Percentiles rank a stretch among this genome's conserved stretches.
Evolutionary conservation across 1,284 basidiomycete genomes (phyloP).

Genomic region (Heterobasidion occidentale): DNA sequence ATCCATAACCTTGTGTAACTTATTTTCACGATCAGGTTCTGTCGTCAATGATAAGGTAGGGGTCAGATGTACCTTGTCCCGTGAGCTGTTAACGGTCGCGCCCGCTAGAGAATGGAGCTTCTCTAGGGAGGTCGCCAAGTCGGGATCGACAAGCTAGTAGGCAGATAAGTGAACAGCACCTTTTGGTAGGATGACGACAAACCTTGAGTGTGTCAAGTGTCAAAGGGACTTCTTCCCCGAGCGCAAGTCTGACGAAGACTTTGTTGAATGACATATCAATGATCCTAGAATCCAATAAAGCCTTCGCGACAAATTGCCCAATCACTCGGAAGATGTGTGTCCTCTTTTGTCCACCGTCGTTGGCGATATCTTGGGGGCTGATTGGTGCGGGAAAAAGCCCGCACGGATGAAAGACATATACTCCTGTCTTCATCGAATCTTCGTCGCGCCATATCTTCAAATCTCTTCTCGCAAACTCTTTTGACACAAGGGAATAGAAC

Average conservation of each 20-base stretch:
- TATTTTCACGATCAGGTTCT: constrained; percentile 39
- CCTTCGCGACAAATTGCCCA: constrained; percentile 97
- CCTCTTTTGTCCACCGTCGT: constrained; percentile 68
- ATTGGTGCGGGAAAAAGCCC: constrained; percentile 91
- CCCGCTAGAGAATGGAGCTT: constrained; percentile 62
- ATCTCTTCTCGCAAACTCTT: constrained; percentile 85
- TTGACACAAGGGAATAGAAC: constrained; percentile 92
- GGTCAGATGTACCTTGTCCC: constrained; percentile 42
- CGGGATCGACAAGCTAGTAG: constrained; percentile 68
- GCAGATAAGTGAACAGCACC: neutral
- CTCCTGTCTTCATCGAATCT: constrained; percentile 53
- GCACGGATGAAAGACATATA: constrained; percentile 73
- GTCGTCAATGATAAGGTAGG: constrained; percentile 30
- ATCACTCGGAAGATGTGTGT: constrained; percentile 84
- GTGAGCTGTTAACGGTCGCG: constrained; percentile 23
- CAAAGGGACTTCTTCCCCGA: constrained; percentile 80
- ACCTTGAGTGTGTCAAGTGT: constrained; percentile 80
- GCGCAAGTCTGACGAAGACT: constrained; percentile 82
- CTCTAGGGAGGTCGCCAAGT: constrained; percentile 79
- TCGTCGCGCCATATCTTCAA: constrained; percentile 89
- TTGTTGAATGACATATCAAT: constrained; percentile 95
- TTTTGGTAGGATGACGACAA: constrained; percentile 14
- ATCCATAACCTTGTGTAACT: constrained; percentile 27
- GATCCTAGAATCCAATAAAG: constrained; percentile 94
- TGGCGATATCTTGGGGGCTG: constrained; percentile 51